Base-by-base conservation (phyloP, 1,139 yeast species). In the Lodderomyces beijingensis region DNA sequence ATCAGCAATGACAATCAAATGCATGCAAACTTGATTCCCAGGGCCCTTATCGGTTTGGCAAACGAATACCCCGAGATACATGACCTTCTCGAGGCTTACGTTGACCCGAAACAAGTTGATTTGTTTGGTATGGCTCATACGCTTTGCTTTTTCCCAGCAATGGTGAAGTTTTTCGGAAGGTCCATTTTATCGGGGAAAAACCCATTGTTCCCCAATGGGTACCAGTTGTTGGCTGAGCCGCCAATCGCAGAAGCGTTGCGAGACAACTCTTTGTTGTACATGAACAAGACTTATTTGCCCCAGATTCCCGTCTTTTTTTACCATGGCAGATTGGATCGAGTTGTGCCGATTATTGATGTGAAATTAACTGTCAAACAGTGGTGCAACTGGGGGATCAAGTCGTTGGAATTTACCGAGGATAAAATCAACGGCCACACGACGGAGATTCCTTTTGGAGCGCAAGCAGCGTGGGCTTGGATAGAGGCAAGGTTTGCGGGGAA, bases 221-320 rank as follows among this genome's bases (percentile, higher is more conserved):
- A 30, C n/a, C 36, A 20, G 2, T 38, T 51, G 5, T 46, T 60
- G 27, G 13, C 39, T 3, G 33, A 40, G n/a, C 43, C 43, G 1
- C 34, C 36, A 1, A 42, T 53, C 5, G 29, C 28, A 3, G 29
- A 43, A 7, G 42, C 51, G 7, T 29, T 57, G 6, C 32, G 33
- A 14, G 46, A 52, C 3, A 53, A 55, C 30, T 54, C 59, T 4
- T 41, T 56, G 16, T 54, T 34, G 6, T 28, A 33, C 9, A 32
- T 37, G 18, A 26, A 35, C 21, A 23, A 25, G 8, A 44, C 27
- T 15, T 44, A 36, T 30, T 37, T 42, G 17, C 69, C 69, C 1
- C 42, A 57, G 27, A 49, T 60, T 12, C 69, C 68, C 1, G 30
- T 63, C 1, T 61, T 62, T 31, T 43, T 61, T 8, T 62, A 52